A percentile compares a stretch with the other conserved stretches of the same genome.
Evolutionary conservation across 2,329 filamentous ascomycete species (phyloP).

Genomic region (Fusarium albosuccineum): DNA sequence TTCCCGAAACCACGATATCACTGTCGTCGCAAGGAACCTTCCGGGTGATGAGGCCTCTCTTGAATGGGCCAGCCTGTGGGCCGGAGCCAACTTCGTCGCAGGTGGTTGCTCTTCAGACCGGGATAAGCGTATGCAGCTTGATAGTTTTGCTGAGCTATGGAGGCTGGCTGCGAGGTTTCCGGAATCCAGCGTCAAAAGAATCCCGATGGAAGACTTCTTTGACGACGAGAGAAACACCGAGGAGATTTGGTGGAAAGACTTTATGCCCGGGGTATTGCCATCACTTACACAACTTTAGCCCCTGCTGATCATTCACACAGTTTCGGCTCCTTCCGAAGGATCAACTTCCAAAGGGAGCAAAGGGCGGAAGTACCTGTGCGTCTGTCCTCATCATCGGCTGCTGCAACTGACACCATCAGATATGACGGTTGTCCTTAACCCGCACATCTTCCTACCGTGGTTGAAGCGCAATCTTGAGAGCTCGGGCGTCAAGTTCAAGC

Average conservation of each 20-base stretch:
- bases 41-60: slow-evolving; percentile 3
- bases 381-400: background rate
- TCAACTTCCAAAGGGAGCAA: slow-evolving; percentile 8
- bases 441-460: slow-evolving; percentile 23
- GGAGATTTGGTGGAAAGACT: slow-evolving; percentile 24
- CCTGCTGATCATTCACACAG: background rate
- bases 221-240: slow-evolving; percentile 9
- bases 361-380: slow-evolving; percentile 5
- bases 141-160: slow-evolving; percentile 11
- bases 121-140: slow-evolving; percentile 13
- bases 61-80: slow-evolving; percentile 19
- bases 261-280: slow-evolving; percentile 10
- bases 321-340: slow-evolving; percentile 9
- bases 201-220: slow-evolving; percentile 20
- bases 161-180: background rate
- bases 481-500: slow-evolving; percentile 22
- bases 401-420: slow-evolving; percentile 6
- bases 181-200: slow-evolving; percentile 9
- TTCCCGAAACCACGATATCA: slow-evolving; percentile 6
- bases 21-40: slow-evolving; percentile 11
- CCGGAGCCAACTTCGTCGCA: slow-evolving; percentile 8
- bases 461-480: slow-evolving; percentile 16
- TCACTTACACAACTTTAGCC: background rate
- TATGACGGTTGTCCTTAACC: slow-evolving; percentile 17
- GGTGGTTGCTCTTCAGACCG: background rate